A percentile compares a stretch with the other conserved stretches of the same genome.
Conservation (phyloP, 352 stramenopile genomes). For the Globisporangium solare region DNA sequence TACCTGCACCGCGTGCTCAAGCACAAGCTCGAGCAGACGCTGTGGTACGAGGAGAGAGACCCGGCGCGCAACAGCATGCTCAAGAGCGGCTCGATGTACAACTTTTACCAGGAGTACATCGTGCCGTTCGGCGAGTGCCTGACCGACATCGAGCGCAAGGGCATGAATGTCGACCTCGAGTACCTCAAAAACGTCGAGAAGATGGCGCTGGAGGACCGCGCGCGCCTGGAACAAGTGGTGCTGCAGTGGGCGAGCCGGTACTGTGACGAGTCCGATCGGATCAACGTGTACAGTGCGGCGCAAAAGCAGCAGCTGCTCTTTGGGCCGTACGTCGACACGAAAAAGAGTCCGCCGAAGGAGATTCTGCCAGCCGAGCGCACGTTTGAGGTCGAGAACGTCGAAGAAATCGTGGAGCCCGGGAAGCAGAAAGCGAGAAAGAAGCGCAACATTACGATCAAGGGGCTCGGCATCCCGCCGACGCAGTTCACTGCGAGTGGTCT, state of each 20-base stretch:
- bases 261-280: conserved; percentile 90
- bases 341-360: conserved; percentile 57
- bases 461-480: conserved; percentile 90
- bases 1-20: conserved; percentile 89
- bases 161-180: conserved; percentile 85
- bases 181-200: conserved; percentile 92
- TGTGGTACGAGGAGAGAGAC: conserved; percentile 72
- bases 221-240: conserved; percentile 79
- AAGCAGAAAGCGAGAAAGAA: conserved; percentile 77
- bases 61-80: conserved; percentile 12
- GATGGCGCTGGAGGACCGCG: conserved; percentile 87
- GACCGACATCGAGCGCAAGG: conserved; percentile 97
- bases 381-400: conserved; percentile 83
- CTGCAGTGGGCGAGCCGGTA: conserved; percentile 91
- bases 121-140: conserved; percentile 97
- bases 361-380: conserved; percentile 59
- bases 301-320: conserved; percentile 98
- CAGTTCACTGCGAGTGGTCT: conserved; percentile 92
- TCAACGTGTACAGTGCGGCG: conserved; percentile 92
- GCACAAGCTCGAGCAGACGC: conserved; percentile 85
- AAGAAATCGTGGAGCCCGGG: conserved; percentile 64
- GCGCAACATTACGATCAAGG: conserved; percentile 71
- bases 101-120: conserved; percentile 98
- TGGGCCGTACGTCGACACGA: conserved; percentile 76
- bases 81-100: conserved; percentile 83